Base-by-base conservation (phyloP, 1,139 yeast genomes). In the Geotrichum klebahnii region DNA sequence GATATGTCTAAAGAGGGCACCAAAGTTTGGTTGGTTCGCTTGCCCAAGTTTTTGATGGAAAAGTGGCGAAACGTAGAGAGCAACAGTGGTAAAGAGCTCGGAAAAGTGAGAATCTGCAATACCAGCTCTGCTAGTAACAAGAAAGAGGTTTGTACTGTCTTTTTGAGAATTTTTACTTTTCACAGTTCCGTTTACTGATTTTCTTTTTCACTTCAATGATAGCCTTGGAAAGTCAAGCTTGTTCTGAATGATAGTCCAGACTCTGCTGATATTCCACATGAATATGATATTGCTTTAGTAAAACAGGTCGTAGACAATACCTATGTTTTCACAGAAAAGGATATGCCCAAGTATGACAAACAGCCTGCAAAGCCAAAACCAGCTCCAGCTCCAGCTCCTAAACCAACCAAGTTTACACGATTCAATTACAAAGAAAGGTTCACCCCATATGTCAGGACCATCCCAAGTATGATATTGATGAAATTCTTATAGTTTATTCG, bases 301-400 rank as follows among this genome's bases (percentile, higher is more conserved):
- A 88, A 88, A 67, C 81, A 85, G 38, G 81, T 80, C 55, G 95
- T 89, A 8, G 67, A 68, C 44, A 80, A 79, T 44, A 86, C 94
- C 53, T 92, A 78, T 65, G 87, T 89, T n/a, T 89, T 92, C 66
- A 82, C 90, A 26, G 98, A 92, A 69, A 84, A 87, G 63, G 90
- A 89, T 66, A 71, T 86, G 59, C 79, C 81, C 57, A 79, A 81
- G 58, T 82, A 79, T 64, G 81, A 80, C 58, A 81, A 79, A 63
- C 55, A 64, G 67, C 50, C 70, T 48, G 66, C 71, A 31, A 65
- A 44, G 35, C 33, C 28, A 10, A 67, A 22, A 68, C 64, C 38
- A 16, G 32, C 35, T 52, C 61, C 67, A 42, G 68, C 43, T 24
- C 34, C 51, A 5, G 36, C 48, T 20, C 44, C 41, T 60, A 65